Percentiles rank a stretch among this genome's conserved stretches.
These are phyloP conservation scores for Apiotrichum gracile DNA, from an alignment of 1,284 basidiomycete species.

Conservation along the genomic window DNA sequence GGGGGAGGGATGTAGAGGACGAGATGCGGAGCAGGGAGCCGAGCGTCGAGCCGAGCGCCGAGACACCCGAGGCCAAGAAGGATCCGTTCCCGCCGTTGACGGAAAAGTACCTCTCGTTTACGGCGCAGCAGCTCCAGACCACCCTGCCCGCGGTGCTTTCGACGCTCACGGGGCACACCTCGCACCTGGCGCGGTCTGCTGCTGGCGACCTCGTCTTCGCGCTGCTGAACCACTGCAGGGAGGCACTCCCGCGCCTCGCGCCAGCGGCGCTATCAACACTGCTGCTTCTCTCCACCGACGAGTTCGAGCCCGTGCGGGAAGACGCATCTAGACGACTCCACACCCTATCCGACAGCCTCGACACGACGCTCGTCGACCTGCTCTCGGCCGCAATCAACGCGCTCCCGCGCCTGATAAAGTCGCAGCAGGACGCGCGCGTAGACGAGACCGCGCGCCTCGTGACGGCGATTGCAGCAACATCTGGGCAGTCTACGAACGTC, in stretches of 20 bases:
- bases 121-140: slow-evolving; percentile 39
- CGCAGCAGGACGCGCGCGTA: slow-evolving; percentile 64
- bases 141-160: slow-evolving; percentile 41
- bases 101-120: slow-evolving; percentile 44
- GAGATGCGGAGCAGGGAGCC: no score
- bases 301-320: slow-evolving; percentile 62
- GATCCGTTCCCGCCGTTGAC: slow-evolving; percentile 41
- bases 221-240: slow-evolving; percentile 56
- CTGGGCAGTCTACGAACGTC: slow-evolving; percentile 24
- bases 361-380: slow-evolving; percentile 48
- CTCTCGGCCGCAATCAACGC: slow-evolving; percentile 59
- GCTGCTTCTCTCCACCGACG: slow-evolving; percentile 36
- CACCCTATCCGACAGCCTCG: slow-evolving; percentile 51
- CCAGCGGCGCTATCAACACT: slow-evolving; percentile 56
- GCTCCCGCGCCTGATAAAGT: slow-evolving; percentile 65
- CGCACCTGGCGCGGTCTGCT: slow-evolving; percentile 38
- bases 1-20: neutral
- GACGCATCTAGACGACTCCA: slow-evolving; percentile 54
- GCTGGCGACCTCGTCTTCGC: slow-evolving; percentile 53
- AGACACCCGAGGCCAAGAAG: neutral
- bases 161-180: slow-evolving; percentile 33
- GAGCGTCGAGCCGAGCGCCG: no score
- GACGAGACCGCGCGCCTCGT: slow-evolving; percentile 62
- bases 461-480: slow-evolving; percentile 61
- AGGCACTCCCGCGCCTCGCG: slow-evolving; percentile 65